Conservation (phyloP, 176 grass and related monocot species). For the Aegilops tauschii region DNA sequence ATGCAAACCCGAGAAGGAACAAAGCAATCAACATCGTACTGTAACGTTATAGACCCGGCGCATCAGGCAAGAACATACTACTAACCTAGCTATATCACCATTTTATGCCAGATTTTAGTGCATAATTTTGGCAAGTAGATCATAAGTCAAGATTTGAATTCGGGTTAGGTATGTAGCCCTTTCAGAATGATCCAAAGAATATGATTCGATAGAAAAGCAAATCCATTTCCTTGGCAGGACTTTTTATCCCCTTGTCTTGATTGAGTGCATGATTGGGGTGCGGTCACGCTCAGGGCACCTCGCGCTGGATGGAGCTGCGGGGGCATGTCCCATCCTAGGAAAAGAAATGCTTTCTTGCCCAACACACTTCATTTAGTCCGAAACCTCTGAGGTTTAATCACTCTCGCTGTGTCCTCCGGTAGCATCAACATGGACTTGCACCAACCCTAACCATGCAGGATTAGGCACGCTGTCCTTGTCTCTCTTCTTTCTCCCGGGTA, state of each 20-base stretch:
- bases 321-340: conserved; percentile 30
- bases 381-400: conserved; percentile 18
- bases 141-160: neutral
- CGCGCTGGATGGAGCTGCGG: neutral
- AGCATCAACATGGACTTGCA: neutral
- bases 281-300: neutral
- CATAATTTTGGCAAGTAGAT: neutral
- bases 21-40: neutral
- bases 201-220: conserved; percentile 21
- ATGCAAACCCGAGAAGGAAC: neutral
- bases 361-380: neutral
- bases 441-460: conserved; percentile 30
- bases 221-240: neutral
- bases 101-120: neutral
- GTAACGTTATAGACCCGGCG: neutral
- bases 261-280: conserved; percentile 1
- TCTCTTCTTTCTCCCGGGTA: neutral
- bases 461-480: neutral
- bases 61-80: neutral
- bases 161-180: conserved; percentile 1
- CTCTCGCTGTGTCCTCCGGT: neutral
- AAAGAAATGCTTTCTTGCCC: neutral
- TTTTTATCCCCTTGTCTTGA: conserved; percentile 7
- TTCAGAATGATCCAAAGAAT: neutral
- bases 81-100: neutral